Evolutionary conservation across 768 basidiomycete genomes (phyloP), one percentile per base, ranked within the genome.

Genomic region (Dioszegia crocea): DNA sequence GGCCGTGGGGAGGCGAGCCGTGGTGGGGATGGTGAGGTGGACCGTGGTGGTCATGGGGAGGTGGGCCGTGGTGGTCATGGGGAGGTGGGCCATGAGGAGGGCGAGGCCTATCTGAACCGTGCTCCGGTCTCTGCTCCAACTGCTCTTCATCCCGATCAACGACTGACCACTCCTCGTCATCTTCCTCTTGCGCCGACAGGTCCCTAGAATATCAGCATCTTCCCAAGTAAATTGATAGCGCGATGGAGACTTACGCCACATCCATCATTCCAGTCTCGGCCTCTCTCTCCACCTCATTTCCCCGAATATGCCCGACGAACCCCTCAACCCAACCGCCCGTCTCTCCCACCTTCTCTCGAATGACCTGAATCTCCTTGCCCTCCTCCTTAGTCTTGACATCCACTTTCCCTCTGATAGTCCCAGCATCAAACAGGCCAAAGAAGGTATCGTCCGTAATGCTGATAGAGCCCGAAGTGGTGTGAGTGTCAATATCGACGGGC

Each of bases 361-460:
- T 21, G 5, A 67, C 33, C 47, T 67, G 52, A 36, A 65, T 59
- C 53, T 60, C 56, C 59, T 72, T 72, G 31, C 45, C 51, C 17
- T 52, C 57, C 6, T 60, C 48, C 3, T 16, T 39, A 1, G 67
- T 51, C 14, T 29, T 49, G 54, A 57, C 58, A 11, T n/a, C 4
- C 1, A 27, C 9, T 4, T 62, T 52, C 27, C 70, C 70, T 9
- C 61, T 57, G 24, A 45, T 39, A 8, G 64, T 61, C 2, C 48
- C 61, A 17, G 62, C 58, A 39, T 62, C 40, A 60, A 63, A 69
- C 29, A 61, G 57, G 16, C 71, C 71, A 19, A 61, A 47, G 56
- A 69, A 69, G 24, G 57, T 61, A 8, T 57, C 24, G 39, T 59
- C 43, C 5, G 39, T 29, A 43, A 69, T 46, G 26, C 41, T 33